Evolutionary conservation across 352 stramenopile species (phyloP).

Genomic region (Phytopythium boreale): DNA sequence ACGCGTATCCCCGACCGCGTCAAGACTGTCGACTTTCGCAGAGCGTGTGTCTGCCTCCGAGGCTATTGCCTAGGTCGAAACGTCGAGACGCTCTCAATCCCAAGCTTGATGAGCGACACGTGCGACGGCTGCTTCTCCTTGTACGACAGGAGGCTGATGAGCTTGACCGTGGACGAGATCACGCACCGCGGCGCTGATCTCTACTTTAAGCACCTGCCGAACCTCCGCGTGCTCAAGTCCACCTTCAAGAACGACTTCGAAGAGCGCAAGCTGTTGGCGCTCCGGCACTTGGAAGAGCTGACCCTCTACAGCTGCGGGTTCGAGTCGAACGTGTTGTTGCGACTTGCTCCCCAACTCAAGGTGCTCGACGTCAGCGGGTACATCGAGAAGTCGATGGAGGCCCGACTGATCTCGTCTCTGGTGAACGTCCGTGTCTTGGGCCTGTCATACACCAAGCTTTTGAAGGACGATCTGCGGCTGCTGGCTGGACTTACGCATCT

Average conservation of each 20-base stretch:
- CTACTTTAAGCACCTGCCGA: no score
- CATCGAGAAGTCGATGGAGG: no score
- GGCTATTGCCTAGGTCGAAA: neutral
- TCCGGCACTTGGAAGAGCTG: neutral
- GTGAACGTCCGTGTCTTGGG: neutral
- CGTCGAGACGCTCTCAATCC: neutral
- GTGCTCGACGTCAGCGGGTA: neutral
- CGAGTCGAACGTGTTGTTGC: neutral
- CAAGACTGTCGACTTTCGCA: neutral
- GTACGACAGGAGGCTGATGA: no score
- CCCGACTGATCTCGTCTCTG: neutral
- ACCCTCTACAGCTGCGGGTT: neutral
- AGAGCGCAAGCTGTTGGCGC: neutral
- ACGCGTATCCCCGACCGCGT: neutral
- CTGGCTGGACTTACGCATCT: neutral
- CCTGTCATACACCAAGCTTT: neutral
- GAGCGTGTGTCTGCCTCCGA: neutral
- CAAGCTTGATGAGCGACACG: neutral
- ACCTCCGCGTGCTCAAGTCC: no score
- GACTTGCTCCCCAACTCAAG: neutral
- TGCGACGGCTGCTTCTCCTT: neutral
- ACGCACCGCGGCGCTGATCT: no score
- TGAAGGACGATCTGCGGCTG: neutral
- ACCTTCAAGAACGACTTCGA: neutral
- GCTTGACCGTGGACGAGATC: no score